A percentile compares a stretch with the other conserved stretches of the same genome.
Conservation (phyloP, 768 basidiomycete species). For the Jaapia argillacea region DNA sequence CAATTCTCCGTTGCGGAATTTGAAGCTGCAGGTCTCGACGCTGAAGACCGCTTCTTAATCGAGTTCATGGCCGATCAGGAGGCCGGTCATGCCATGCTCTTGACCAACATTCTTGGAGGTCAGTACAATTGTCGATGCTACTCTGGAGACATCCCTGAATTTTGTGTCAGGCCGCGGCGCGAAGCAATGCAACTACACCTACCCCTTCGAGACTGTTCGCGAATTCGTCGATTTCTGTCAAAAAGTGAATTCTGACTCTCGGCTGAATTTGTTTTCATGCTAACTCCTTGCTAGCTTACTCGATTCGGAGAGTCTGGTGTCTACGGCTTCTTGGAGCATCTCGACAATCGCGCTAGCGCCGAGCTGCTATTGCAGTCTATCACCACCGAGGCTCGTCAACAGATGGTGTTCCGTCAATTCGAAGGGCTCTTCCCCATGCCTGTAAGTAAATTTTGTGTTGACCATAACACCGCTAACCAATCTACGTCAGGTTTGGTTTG, state of each 20-base stretch:
- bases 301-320: conserved; percentile 49
- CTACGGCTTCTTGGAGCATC: conserved; percentile 55
- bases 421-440: conserved; percentile 55
- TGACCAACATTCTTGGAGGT: conserved; percentile 42
- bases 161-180: conserved; percentile 25
- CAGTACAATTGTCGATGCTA: conserved; percentile 3
- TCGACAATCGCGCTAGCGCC: conserved; percentile 45
- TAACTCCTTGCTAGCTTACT: conserved; percentile 23
- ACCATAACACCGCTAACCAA: neutral
- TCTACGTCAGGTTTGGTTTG: conserved; percentile 30
- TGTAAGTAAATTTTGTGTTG: conserved; percentile 13
- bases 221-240: conserved; percentile 55
- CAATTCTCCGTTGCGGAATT: conserved; percentile 47
- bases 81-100: conserved; percentile 45
- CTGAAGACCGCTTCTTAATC: conserved; percentile 44
- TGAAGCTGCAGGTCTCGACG: conserved; percentile 38
- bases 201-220: conserved; percentile 43
- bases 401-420: conserved; percentile 57
- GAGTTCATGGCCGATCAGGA: conserved; percentile 59
- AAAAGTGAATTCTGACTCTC: conserved; percentile 24
- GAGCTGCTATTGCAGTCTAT: conserved; percentile 45
- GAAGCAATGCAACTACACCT: conserved; percentile 47
- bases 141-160: conserved; percentile 4
- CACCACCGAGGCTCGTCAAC: conserved; percentile 52
- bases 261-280: neutral